A percentile compares a stretch with the other conserved stretches of the same genome.
These are phyloP conservation scores for Corinectria fuckeliana DNA, from an alignment of 2,329 filamentous ascomycete species.

Conservation along the genomic window DNA sequence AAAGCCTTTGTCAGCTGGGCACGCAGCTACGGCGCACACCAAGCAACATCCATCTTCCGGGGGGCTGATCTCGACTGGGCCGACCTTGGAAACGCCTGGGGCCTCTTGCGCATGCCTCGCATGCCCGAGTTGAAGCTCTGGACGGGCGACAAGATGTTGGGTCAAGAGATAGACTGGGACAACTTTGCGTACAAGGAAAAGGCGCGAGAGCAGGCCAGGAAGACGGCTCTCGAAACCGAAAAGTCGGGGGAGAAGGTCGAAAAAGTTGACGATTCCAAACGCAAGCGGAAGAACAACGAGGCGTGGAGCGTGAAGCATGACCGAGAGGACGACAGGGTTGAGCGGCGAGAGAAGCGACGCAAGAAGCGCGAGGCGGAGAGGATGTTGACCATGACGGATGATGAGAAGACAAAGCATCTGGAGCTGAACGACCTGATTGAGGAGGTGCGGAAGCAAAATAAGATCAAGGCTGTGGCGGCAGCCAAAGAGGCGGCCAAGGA, in stretches of 20 bases:
- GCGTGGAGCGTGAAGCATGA: constrained; percentile 78
- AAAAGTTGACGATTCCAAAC: constrained; percentile 52
- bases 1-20: constrained; percentile 94
- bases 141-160: constrained; percentile 70
- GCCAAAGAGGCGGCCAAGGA: constrained; percentile 31
- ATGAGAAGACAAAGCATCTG: constrained; percentile 67
- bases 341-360: constrained; percentile 68
- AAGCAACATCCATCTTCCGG: constrained; percentile 90
- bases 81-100: constrained; percentile 83
- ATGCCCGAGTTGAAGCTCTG: constrained; percentile 90
- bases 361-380: constrained; percentile 69
- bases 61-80: constrained; percentile 83
- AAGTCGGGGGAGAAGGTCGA: constrained; percentile 47
- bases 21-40: constrained; percentile 88
- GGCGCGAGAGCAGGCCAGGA: constrained; percentile 69
- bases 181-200: constrained; percentile 76
- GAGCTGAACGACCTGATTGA: constrained; percentile 70
- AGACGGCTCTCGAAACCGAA: constrained; percentile 60
- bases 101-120: constrained; percentile 82
- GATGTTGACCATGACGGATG: constrained; percentile 71
- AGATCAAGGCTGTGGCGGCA: constrained; percentile 45
- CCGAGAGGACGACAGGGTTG: constrained; percentile 66
- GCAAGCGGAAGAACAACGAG: constrained; percentile 68
- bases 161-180: constrained; percentile 70
- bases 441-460: constrained; percentile 66